Percentiles rank a stretch among this genome's conserved stretches.
Evolutionary conservation across 2,329 filamentous ascomycete species (phyloP).

Genomic region (Fusarium verrucosum): DNA sequence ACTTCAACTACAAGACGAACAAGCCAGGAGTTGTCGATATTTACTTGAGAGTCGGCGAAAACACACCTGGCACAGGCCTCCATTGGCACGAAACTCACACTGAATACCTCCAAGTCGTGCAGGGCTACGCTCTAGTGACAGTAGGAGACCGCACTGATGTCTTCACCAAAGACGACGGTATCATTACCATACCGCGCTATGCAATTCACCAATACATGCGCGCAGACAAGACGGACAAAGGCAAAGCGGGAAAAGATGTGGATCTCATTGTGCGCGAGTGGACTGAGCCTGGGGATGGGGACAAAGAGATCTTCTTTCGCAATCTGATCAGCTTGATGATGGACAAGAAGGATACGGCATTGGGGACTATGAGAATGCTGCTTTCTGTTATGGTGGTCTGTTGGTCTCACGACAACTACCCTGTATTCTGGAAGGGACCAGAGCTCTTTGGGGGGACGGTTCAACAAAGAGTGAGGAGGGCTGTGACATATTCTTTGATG

Average conservation of each 20-base stretch:
- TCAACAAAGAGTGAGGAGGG: slow-evolving; percentile 7
- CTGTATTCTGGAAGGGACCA: slow-evolving; percentile 34
- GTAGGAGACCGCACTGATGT: slow-evolving; percentile 30
- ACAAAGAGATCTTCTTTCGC: slow-evolving; percentile 39
- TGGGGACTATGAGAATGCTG: slow-evolving; percentile 16
- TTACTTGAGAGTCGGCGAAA: slow-evolving; percentile 11
- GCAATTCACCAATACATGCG: slow-evolving; percentile 34
- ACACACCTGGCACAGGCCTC: slow-evolving; percentile 22
- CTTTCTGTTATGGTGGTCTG: slow-evolving; percentile 32
- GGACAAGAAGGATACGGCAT: slow-evolving; percentile 21
- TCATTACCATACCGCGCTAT: slow-evolving; percentile 35
- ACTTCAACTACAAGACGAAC: slow-evolving; percentile 4
- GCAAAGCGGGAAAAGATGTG: slow-evolving; percentile 12
- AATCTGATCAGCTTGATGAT: slow-evolving; percentile 34
- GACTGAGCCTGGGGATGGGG: slow-evolving; percentile 37
- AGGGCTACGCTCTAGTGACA: slow-evolving; percentile 36
- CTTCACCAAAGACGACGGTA: slow-evolving; percentile 29
- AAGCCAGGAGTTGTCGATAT: slow-evolving; percentile 8
- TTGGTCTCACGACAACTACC: slow-evolving; percentile 37
- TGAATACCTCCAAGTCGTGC: slow-evolving; percentile 31
- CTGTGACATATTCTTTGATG: slow-evolving; percentile 18
- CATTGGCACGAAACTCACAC: slow-evolving; percentile 34
- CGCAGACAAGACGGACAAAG: slow-evolving; percentile 26
- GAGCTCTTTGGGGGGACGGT: slow-evolving; percentile 11
- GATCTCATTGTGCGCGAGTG: slow-evolving; percentile 36